Conservation (phyloP, 805 yeast genomes). For the Priceomyces melissophilus region DNA sequence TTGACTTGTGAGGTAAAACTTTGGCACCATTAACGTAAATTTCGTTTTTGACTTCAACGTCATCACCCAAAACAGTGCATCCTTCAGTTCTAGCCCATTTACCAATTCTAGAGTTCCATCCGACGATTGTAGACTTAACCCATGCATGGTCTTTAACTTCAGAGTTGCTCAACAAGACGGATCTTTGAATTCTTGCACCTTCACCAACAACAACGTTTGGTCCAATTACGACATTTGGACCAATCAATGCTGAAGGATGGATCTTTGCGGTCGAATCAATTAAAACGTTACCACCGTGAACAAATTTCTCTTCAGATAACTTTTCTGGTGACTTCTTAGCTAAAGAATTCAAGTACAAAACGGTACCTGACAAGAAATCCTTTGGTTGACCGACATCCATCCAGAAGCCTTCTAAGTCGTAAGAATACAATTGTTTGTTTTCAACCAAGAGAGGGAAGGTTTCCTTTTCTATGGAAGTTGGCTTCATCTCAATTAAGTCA, state of each 20-base stretch:
- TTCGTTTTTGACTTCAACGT: conserved; percentile 97
- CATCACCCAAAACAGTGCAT: conserved; percentile 97
- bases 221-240: conserved; percentile 97
- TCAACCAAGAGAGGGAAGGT: conserved; percentile 96
- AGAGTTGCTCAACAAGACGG: conserved; percentile 89
- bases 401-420: conserved; percentile 99
- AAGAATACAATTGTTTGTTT: conserved; percentile 83
- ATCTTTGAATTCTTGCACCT: conserved; percentile 97
- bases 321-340: conserved; percentile 72
- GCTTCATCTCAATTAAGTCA: conserved; percentile 94
- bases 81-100: conserved; percentile 99
- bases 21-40: conserved; percentile 99
- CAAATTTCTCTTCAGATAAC: conserved; percentile 66
- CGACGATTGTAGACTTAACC: conserved; percentile 96
- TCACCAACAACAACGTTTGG: conserved; percentile 95
- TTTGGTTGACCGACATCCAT: conserved; percentile 99
- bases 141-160: conserved; percentile 95
- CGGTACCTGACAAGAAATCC: conserved; percentile 96
- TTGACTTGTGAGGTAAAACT: conserved; percentile 97
- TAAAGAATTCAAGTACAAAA: conserved; percentile 83
- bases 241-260: conserved; percentile 89
- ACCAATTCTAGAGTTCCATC: conserved; percentile 98
- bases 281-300: conserved; percentile 88
- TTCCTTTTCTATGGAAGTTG: conserved; percentile 99
- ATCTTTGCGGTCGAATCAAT: conserved; percentile 94